Conservation (phyloP, 768 basidiomycete genomes). For the Coprinopsis marcescibilis region DNA sequence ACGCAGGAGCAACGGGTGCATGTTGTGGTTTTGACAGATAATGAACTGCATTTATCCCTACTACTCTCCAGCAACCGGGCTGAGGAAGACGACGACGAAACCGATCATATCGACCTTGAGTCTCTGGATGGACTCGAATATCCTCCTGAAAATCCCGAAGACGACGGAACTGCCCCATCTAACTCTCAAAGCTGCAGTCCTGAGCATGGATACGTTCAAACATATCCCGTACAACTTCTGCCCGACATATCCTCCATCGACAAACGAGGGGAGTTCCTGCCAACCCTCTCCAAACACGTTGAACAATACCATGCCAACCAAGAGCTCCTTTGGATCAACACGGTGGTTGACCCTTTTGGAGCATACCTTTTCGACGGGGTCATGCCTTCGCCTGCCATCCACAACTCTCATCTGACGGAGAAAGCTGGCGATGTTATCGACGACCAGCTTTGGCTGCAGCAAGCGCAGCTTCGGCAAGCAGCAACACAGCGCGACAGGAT, state of each 20-base stretch:
- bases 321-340: background rate
- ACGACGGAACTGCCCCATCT: too few relatives aligned
- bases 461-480: background rate
- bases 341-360: background rate
- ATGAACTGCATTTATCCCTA: too few relatives aligned
- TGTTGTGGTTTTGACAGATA: too few relatives aligned
- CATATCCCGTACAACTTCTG: background rate
- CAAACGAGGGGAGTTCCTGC: background rate
- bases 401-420: background rate
- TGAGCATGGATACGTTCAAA: too few relatives aligned
- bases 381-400: background rate
- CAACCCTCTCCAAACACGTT: background rate
- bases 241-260: background rate
- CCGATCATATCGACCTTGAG: too few relatives aligned
- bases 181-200: too few relatives aligned
- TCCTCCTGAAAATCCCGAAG: too few relatives aligned
- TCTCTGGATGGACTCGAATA: too few relatives aligned
- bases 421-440: background rate
- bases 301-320: background rate
- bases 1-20: too few relatives aligned
- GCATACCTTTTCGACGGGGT: background rate
- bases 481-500: background rate
- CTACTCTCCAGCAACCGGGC: too few relatives aligned
- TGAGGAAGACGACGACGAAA: too few relatives aligned
- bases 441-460: background rate